Percentiles rank a stretch among this genome's conserved stretches.
Conservation (phyloP, 208 protist species). For the Trypanosomatidae sp. region DNA sequence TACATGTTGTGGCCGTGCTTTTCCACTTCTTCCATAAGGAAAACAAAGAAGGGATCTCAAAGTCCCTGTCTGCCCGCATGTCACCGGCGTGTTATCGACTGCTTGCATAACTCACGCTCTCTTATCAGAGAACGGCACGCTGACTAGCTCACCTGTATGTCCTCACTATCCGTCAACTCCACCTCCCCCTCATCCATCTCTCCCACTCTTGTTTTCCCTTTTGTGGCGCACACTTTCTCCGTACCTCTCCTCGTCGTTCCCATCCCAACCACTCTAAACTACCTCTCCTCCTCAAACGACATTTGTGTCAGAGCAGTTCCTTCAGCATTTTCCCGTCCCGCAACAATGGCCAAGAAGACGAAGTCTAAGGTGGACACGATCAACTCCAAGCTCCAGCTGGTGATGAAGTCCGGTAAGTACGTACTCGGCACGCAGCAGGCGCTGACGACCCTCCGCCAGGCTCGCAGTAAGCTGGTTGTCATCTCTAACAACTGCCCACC, state of each 20-base stretch:
- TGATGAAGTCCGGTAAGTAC: constrained; percentile 99
- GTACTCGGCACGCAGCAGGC: constrained; percentile 97
- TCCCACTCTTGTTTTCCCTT: neutral
- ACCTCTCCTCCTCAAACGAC: neutral
- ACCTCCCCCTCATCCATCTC: neutral
- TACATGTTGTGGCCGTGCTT: neutral
- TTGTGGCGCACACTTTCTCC: neutral
- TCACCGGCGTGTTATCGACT: neutral
- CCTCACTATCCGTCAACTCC: neutral
- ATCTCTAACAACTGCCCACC: constrained; percentile 99
- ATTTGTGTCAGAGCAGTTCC: constrained; percentile 9
- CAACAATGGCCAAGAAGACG: constrained; percentile 92
- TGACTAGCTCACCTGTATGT: neutral
- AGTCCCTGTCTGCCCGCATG: neutral
- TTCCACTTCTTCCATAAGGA: neutral
- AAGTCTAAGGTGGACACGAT: constrained; percentile 98
- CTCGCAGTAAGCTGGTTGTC: constrained; percentile 98
- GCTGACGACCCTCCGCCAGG: constrained; percentile 97
- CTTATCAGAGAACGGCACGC: no score
- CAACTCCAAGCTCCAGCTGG: constrained; percentile 98
- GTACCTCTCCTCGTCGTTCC: neutral
- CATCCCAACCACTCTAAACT: neutral
- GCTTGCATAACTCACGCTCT: neutral
- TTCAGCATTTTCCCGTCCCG: constrained; percentile 12
- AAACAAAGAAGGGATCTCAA: neutral